Conservation (phyloP, 495 filamentous ascomycete genomes). For the Platismatia glauca region DNA sequence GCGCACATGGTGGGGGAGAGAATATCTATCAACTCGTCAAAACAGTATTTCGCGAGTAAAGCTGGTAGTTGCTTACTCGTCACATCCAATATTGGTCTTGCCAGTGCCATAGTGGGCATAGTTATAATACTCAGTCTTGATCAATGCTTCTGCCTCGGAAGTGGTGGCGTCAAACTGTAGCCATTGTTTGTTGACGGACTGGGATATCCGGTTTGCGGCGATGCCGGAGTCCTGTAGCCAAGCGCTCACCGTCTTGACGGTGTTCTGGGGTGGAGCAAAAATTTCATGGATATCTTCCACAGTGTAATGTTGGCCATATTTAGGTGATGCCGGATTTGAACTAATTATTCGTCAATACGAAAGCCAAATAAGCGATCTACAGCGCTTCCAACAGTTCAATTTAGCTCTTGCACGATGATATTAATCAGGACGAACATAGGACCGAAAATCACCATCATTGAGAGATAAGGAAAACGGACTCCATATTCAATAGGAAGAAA, state of each 20-base stretch:
- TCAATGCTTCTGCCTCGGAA: conserved; percentile 45
- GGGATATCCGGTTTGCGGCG: conserved; percentile 34
- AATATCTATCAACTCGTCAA: conserved; percentile 29
- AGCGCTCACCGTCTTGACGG: conserved; percentile 34
- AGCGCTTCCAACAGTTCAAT: not conserved
- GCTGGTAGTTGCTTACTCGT: conserved; percentile 23
- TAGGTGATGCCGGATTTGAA: conserved; percentile 38
- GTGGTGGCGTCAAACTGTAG: conserved; percentile 44
- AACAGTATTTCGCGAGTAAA: not conserved
- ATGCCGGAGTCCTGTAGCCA: conserved; percentile 48
- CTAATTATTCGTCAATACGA: not conserved
- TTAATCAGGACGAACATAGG: no score
- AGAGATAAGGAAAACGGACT: no score
- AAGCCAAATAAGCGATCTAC: not conserved
- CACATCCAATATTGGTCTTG: conserved; percentile 41
- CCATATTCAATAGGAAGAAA: no score
- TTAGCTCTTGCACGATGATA: no score
- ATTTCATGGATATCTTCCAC: conserved; percentile 41
- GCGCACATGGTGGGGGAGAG: conserved; percentile 42
- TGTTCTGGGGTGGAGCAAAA: conserved; percentile 39
- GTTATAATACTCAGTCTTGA: conserved; percentile 51
- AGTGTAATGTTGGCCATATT: conserved; percentile 47
- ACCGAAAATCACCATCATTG: no score
- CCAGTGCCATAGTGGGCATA: conserved; percentile 43
- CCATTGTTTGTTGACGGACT: conserved; percentile 39